Evolutionary conservation across 2,329 filamentous ascomycete genomes (phyloP), one percentile per base, ranked within the genome.

Genomic region (Chaetomium strumarium): DNA sequence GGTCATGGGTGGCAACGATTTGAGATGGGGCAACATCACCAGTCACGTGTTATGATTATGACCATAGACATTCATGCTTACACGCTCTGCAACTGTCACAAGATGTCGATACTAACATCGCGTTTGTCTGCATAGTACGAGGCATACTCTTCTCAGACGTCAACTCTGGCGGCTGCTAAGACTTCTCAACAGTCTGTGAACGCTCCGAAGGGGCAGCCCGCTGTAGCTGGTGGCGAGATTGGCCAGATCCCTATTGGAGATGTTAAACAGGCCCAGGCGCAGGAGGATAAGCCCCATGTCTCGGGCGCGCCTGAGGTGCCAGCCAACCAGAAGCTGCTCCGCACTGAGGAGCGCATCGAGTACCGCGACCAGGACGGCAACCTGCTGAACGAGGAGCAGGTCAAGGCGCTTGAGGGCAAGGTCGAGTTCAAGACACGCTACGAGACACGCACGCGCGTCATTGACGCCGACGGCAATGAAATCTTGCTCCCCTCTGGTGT

Each of bases 331-430:
- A 71, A 72, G 51, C 62, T 82, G 4, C 51, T 83, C 40, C 71
- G 70, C 39, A 73, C 83, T 50, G 88, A 95, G 70, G 88, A 96
- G 72, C 86, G 85, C 61, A 75, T 97, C 43, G 93, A 97, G 72
- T 99, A 96, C 72, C 87, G 93, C 49, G 93, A 97, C 68, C 89
- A 96, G 69, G 78, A 95, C 62, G 93, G 93, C 60, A 96, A 96
- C 65, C 69, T 97, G 31, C 80, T 99, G 31, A 76, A 92, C 64
- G 83, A 86, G 50, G 87, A 90, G 64, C 82, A 96, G 67, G 90
- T 99, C 54, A 82, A 86, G 64, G 81, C 80, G 17, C 81, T 99
- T 31, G 81, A 92, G 68, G 93, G 92, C 64, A 95, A 96, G 71
- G 91, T 97, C 55, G 89, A 90, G 64, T 96, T 99, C 73, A 85